phyloP scores from a whole-genome alignment of 1,139 yeast genomes.

The Maudiozyma humilis region DNA sequence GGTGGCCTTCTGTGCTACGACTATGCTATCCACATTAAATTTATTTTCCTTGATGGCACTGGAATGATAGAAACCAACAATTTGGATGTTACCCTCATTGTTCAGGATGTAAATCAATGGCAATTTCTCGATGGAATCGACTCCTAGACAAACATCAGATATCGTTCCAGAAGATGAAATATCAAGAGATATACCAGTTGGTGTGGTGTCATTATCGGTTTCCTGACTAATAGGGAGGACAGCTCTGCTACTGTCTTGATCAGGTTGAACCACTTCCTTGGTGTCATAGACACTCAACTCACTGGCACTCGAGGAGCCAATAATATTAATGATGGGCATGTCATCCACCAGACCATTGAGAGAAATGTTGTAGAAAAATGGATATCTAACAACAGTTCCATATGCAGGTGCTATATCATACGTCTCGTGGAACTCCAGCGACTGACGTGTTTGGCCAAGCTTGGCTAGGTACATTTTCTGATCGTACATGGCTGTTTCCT shows the following conservation, averaged over 20 bases:
- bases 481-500: conserved; percentile 21
- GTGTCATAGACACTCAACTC: conserved; percentile 43
- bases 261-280: conserved; percentile 33
- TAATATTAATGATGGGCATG: conserved; percentile 33
- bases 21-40: conserved; percentile 16
- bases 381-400: conserved; percentile 44
- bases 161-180: conserved; percentile 39
- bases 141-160: conserved; percentile 47
- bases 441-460: conserved; percentile 8
- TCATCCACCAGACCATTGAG: conserved; percentile 41
- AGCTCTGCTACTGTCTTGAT: conserved; percentile 65
- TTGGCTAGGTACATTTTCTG: conserved; percentile 21
- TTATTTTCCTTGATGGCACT: conserved; percentile 36
- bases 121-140: conserved; percentile 48
- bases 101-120: conserved; percentile 60
- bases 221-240: conserved; percentile 61
- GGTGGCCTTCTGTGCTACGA: conserved; percentile 1
- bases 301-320: conserved; percentile 56
- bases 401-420: conserved; percentile 53
- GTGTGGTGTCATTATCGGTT: conserved; percentile 57
- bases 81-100: conserved; percentile 50
- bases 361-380: conserved; percentile 40
- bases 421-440: conserved; percentile 31
- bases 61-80: conserved; percentile 59
- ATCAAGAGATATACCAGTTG: conserved; percentile 63